These are phyloP conservation scores for Akanthomyces lecanii DNA, from an alignment of 2,329 filamentous ascomycete species.

Conservation along the genomic window DNA sequence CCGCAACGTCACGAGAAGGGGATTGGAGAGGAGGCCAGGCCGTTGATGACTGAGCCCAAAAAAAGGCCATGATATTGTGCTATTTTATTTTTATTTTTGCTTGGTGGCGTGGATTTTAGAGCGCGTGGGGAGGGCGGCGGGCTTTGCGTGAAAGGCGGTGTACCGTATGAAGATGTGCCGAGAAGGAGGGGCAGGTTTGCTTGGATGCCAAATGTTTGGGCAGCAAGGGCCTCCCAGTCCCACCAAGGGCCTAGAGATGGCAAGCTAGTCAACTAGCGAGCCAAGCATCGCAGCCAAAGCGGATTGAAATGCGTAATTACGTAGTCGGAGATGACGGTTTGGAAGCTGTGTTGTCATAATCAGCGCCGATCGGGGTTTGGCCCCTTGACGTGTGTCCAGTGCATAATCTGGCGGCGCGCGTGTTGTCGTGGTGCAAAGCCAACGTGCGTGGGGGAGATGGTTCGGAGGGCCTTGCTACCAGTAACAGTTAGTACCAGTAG, in stretches of 20 bases:
- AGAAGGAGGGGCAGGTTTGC: constrained; percentile 10
- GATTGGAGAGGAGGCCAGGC: background rate
- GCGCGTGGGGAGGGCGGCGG: constrained; percentile 8
- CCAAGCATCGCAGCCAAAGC: constrained; percentile 8
- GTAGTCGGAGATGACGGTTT: constrained; percentile 1
- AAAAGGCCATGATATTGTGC: background rate
- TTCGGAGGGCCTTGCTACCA: background rate
- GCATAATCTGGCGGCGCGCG: constrained; percentile 11
- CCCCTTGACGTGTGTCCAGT: background rate
- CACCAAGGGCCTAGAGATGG: constrained; percentile 10
- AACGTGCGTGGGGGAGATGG: background rate
- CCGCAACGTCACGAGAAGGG: background rate
- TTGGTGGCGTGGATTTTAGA: constrained; percentile 11
- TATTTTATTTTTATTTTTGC: background rate
- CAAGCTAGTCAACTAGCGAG: constrained; percentile 11
- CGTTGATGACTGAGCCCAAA: background rate
- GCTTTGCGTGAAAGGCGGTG: constrained; percentile 13
- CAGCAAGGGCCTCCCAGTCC: constrained; percentile 13
- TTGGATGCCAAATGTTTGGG: constrained; percentile 5
- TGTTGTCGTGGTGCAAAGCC: constrained; percentile 1
- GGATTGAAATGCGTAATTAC: constrained; percentile 14
- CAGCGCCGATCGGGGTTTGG: constrained; percentile 10
- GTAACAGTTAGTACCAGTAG: too few relatives aligned
- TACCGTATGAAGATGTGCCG: constrained; percentile 15
- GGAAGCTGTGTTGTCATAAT: constrained; percentile 5